Evolutionary conservation across 805 yeast species (phyloP).

Genomic region (Nakazawaea siamensis): DNA sequence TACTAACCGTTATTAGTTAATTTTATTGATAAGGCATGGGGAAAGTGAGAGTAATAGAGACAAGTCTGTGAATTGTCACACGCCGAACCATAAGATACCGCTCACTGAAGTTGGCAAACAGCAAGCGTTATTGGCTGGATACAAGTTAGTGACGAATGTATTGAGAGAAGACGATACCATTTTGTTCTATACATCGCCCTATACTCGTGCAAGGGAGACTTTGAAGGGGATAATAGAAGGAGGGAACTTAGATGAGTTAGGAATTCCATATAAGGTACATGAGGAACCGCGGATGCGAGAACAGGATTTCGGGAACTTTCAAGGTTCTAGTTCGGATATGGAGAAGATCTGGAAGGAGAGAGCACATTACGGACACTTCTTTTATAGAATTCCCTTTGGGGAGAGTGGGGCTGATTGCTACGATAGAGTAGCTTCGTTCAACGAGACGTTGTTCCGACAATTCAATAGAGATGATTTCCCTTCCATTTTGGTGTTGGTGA

Average conservation of each 20-base stretch:
- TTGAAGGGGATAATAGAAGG: constrained; percentile 61
- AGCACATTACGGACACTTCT: constrained; percentile 81
- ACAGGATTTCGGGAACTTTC: constrained; percentile 94
- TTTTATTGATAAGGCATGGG: constrained; percentile 82
- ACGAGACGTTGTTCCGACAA: constrained; percentile 78
- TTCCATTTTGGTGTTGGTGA: constrained; percentile 73
- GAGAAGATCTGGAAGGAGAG: constrained; percentile 75
- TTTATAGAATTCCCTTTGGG: constrained; percentile 86
- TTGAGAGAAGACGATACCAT: constrained; percentile 46
- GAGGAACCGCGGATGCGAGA: constrained; percentile 93
- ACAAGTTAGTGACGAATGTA: constrained; percentile 29
- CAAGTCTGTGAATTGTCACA: constrained; percentile 66
- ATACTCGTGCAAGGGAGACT: constrained; percentile 77
- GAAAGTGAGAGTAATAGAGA: constrained; percentile 89
- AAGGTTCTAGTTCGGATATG: constrained; percentile 69
- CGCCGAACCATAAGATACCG: constrained; percentile 75
- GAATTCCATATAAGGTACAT: constrained; percentile 44
- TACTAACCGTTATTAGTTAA: constrained; percentile 25
- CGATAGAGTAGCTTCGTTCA: constrained; percentile 85
- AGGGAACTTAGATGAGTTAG: constrained; percentile 23
- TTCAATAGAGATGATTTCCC: constrained; percentile 67
- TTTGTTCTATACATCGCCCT: constrained; percentile 81
- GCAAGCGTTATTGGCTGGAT: constrained; percentile 58
- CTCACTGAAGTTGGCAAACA: constrained; percentile 63
- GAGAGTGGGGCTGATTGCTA: constrained; percentile 96